A percentile compares a stretch with the other conserved stretches of the same genome.
These are phyloP conservation scores for Golubevia sp. DNA, from an alignment of 1,284 basidiomycete genomes.

Conservation along the genomic window DNA sequence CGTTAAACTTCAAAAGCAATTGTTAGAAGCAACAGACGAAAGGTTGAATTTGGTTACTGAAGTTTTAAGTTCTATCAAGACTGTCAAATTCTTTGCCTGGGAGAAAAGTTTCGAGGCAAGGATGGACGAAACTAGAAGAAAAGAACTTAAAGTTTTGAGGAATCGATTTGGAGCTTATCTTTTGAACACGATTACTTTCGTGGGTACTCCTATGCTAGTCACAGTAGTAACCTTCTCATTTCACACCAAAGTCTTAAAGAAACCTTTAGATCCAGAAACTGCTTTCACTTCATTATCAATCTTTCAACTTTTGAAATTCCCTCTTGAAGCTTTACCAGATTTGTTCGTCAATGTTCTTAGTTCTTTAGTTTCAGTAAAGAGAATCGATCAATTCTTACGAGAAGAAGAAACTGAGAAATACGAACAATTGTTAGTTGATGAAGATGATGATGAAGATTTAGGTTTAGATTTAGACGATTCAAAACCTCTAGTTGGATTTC, in stretches of 20 bases:
- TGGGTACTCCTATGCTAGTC: slow-evolving; percentile 64
- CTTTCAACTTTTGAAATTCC: slow-evolving; percentile 65
- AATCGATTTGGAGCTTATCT: slow-evolving; percentile 63
- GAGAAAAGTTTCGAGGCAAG: slow-evolving; percentile 63
- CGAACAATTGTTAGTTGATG: slow-evolving; percentile 62
- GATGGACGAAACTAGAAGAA: slow-evolving; percentile 63
- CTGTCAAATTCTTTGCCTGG: slow-evolving; percentile 60
- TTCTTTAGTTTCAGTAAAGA: slow-evolving; percentile 54
- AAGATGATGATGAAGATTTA: slow-evolving; percentile 25
- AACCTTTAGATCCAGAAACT: slow-evolving; percentile 62
- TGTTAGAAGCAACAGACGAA: slow-evolving; percentile 66
- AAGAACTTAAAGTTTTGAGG: slow-evolving; percentile 64
- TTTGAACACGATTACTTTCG: slow-evolving; percentile 62
- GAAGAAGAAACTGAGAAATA: slow-evolving; percentile 69
- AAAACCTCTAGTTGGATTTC: slow-evolving; percentile 65
- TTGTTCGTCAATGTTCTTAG: slow-evolving; percentile 64
- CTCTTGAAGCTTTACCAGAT: slow-evolving; percentile 54
- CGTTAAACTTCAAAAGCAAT: slow-evolving; percentile 39
- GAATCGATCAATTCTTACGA: slow-evolving; percentile 64
- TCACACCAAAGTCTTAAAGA: slow-evolving; percentile 63
- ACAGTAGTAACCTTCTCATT: slow-evolving; percentile 63
- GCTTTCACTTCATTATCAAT: slow-evolving; percentile 67
- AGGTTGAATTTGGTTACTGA: slow-evolving; percentile 67
- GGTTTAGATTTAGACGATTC: background rate
- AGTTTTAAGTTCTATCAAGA: slow-evolving; percentile 66